A percentile compares a stretch with the other conserved stretches of the same genome.
These are phyloP conservation scores for Nannochloris sp. DNA, from an alignment of 139 green algal species.

Conservation along the genomic window DNA sequence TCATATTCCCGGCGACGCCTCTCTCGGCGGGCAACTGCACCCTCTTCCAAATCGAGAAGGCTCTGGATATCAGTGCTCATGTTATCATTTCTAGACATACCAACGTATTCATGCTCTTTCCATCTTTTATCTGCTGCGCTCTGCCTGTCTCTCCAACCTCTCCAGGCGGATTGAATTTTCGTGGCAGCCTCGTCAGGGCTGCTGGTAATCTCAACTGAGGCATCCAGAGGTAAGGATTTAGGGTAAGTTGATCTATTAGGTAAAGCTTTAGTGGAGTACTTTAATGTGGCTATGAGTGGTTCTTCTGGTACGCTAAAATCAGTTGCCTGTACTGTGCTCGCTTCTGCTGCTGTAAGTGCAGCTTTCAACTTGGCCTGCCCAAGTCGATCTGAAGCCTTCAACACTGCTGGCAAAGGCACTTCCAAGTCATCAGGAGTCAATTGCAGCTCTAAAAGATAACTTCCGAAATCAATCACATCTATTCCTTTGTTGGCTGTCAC, in stretches of 20 bases:
- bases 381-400: conserved; percentile 73
- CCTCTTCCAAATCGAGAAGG: too few species aligned
- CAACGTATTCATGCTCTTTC: too few species aligned
- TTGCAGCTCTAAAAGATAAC: conserved; percentile 78
- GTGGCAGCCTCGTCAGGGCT: background rate
- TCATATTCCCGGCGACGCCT: background rate
- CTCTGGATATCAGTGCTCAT: too few species aligned
- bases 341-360: background rate
- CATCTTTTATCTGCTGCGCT: too few species aligned
- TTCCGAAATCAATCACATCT: conserved; percentile 73
- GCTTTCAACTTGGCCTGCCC: conserved; percentile 37
- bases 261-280: too few species aligned
- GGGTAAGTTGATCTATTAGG: too few species aligned
- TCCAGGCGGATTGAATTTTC: background rate
- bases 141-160: background rate
- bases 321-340: conserved; percentile 7
- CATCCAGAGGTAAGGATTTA: too few species aligned
- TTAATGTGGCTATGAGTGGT: too few species aligned
- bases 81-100: too few species aligned
- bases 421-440: conserved; percentile 74
- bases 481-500: conserved; percentile 51
- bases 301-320: too few species aligned
- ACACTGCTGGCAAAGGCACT: too few species aligned
- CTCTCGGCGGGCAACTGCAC: background rate
- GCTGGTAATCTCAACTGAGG: too few species aligned